phyloP scores from a whole-genome alignment of 305 asterid species.

The Fraxinus dipetala region DNA sequence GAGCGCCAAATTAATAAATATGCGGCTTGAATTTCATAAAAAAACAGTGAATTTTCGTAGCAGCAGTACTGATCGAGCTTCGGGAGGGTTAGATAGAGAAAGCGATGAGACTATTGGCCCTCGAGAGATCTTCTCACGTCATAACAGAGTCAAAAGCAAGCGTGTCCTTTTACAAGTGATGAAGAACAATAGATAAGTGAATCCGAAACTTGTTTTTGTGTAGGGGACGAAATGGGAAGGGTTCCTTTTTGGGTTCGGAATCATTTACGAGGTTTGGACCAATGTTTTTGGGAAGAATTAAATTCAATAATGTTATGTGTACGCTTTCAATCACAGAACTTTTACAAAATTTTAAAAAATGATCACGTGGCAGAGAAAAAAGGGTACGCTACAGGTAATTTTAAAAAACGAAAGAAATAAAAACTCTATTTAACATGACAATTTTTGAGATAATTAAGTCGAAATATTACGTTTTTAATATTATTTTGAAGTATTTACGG shows the following conservation, averaged over 20 bases:
- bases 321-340: no score
- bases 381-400: no score
- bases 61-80: slow-evolving; percentile 30
- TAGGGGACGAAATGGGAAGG: neutral
- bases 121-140: slow-evolving; percentile 49
- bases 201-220: neutral
- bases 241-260: neutral
- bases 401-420: no score
- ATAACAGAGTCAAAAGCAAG: slow-evolving; percentile 41
- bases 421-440: no score
- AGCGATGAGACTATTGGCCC: slow-evolving; percentile 32
- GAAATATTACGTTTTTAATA: no score
- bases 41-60: neutral
- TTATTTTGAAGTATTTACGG: no score
- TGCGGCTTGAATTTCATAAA: neutral
- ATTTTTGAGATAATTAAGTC: no score
- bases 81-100: slow-evolving; percentile 22
- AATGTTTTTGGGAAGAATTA: neutral
- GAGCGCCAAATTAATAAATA: neutral
- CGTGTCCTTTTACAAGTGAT: slow-evolving; percentile 16
- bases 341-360: no score
- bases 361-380: no score
- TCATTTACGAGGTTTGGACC: neutral
- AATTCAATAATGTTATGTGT: no score
- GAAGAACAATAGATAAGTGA: neutral